phyloP scores from a whole-genome alignment of 257 asterid genomes.

The Ilex aquifolium region DNA sequence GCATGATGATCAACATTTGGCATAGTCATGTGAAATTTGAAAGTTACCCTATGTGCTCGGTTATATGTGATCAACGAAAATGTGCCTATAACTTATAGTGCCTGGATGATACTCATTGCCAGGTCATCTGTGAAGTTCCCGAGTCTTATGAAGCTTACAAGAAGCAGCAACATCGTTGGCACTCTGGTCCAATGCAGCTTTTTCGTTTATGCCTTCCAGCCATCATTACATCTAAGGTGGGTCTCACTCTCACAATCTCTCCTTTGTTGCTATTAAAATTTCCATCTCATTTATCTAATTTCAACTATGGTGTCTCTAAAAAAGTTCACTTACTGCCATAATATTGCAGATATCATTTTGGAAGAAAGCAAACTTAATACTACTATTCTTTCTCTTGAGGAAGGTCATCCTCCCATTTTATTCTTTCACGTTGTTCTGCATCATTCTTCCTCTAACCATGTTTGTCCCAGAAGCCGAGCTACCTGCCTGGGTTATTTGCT shows the following conservation, averaged over 20 bases:
- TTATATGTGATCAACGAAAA: too few relatives aligned
- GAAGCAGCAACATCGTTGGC: conserved; percentile 82
- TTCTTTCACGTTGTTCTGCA: conserved; percentile 64
- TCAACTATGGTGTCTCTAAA: not conserved
- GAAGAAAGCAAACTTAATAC: conserved; percentile 64
- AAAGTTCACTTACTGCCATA: not conserved
- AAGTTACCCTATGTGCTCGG: too few relatives aligned
- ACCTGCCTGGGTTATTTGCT: conserved; percentile 58
- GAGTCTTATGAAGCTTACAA: conserved; percentile 81
- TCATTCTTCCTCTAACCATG: conserved; percentile 65
- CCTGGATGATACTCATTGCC: not conserved
- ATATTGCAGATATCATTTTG: conserved; percentile 47
- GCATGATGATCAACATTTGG: too few relatives aligned
- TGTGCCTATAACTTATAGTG: too few relatives aligned
- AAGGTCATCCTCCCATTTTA: conserved; percentile 73
- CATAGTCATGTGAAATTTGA: too few relatives aligned
- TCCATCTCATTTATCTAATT: too few relatives aligned
- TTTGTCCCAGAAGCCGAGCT: conserved; percentile 59
- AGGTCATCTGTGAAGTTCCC: conserved; percentile 71
- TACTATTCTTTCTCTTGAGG: conserved; percentile 58
- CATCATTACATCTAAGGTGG: conserved; percentile 56
- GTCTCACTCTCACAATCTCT: not conserved
- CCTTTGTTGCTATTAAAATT: not conserved
- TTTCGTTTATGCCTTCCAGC: conserved; percentile 63
- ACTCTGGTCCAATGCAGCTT: conserved; percentile 81